Base-by-base conservation (phyloP, 495 filamentous ascomycete species). In the Aspergillus coremiiformis region DNA sequence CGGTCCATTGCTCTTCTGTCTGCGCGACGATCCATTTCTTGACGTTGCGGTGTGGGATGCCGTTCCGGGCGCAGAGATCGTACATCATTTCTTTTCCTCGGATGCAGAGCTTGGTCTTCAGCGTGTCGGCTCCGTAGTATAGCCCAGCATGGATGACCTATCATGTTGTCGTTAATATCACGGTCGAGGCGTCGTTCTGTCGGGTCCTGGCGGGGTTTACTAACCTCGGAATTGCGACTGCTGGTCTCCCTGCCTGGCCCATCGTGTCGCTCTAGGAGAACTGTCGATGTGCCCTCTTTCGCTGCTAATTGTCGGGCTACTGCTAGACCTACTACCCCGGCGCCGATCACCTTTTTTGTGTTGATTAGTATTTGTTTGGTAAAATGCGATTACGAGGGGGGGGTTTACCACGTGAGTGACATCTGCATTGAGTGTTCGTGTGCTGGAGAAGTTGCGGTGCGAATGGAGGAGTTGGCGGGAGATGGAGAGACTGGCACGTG, bases 11-110 rank as follows among this genome's bases (percentile, higher is more conserved):
- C 32, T 73, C 67, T 8, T 72, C 69, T 43, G 80, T 83, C 69
- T 98, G 94, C 1, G 93, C 92, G 0, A 98, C 84, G 57, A 98
- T 84, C 90, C 94, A 96, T 76, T 98, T 98, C 39, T 89, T 90
- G 17, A 78, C 84, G 62, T 84, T 85, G 52, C 73, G 73, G 71
- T 90, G 78, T 0, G 85, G 84, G 47, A 97, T 85, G 33, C 62
- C 55, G 61, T 86, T 69, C 17, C 70, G 65, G 1, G 70, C 61
- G 75, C 92, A 96, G 44, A 91, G 80, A 9, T 75, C 74, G 70
- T 98, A 98, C 56, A 98, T 72, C 68, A 87, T 73, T 35, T 84
- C 59, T 46, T 81, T 80, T 51, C 93, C 93, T 39, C 67, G 61
- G 59, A 96, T 76, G 69, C 93, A 98, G 45, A 98, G 82, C 1